Base-by-base conservation (phyloP, 2,329 filamentous ascomycete genomes). In the Phaeosphaeriaceae sp. region DNA sequence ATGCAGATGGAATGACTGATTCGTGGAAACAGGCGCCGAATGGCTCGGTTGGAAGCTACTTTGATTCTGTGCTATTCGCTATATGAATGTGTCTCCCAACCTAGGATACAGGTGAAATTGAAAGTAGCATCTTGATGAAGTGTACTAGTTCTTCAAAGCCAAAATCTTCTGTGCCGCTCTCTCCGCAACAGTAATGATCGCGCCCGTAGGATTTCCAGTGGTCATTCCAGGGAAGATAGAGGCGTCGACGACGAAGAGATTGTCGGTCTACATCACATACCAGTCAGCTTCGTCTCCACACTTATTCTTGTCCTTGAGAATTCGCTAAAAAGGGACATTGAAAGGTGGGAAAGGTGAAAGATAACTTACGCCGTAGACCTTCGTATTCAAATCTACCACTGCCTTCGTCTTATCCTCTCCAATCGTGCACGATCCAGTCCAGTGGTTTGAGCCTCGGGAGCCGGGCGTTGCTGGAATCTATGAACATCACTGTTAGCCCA, bases 391-490 rank as follows among this genome's bases (percentile, higher is more conserved):
- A 62, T 84, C 82, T 1, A 84, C 77, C 2, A 84, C 82, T 0
- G 81, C 76, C 21, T 74, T 76, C 5, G 78, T 77, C 30, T 70
- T 68, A 9, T 78, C 77, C 6, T 65, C 60, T 24, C 78, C 77
- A 64, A 80, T 79, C 53, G 87, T 89, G 59, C 82, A 82, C 0
- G 85, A 88, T 21, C 85, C 78, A 49, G 74, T 72, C 78, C 78
- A 80, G 64, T 80, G 78, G 63, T 80, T 80, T 11, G 77, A 77
- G 10, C 69, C 71, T 17, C 78, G 74, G 8, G 66, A 63, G 9
- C 67, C 66, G 10, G 71, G 65, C 1, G 73, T 64, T 0, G 66
- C 61, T 9, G 67, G 67, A n/a, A 68, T 62, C 68, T 69, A 30
- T 8, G 10, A 9, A 35, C 30, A 3, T 35, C 30, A 7, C 30